phyloP scores from a whole-genome alignment of 129 eudicot genomes.

The sunflower (Helianthus annuus) region HanXRQr2.0-SUNRISE NC_035449.2:14929877-14930376 shows the following conservation, averaged over 20 bases:
- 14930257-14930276: neutral
- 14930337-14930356: slow-evolving; percentile 2
- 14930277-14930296: slow-evolving; percentile 3
- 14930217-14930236: neutral
- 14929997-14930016: slow-evolving; percentile 16
- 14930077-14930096: slow-evolving; percentile 5
- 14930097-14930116: slow-evolving; percentile 3
- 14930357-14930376: slow-evolving; percentile 1
- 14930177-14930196: slow-evolving; percentile 13
- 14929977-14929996: too few relatives aligned
- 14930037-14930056: slow-evolving; percentile 4
- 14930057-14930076: slow-evolving; percentile 7
- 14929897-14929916: too few relatives aligned
- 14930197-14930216: slow-evolving; percentile 12
- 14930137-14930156: slow-evolving; percentile 4
- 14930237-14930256: neutral
- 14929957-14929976: neutral
- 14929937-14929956: slow-evolving; percentile 2
- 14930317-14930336: slow-evolving; percentile 1
- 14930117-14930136: slow-evolving; percentile 12
- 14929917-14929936: neutral
- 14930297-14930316: neutral
- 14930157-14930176: slow-evolving; percentile 15
- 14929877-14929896: too few relatives aligned
- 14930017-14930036: neutral